Percentiles rank a stretch among this genome's conserved stretches.
phyloP scores from a whole-genome alignment of 148 eudicot genomes.

The Persicaria maculosa region DNA sequence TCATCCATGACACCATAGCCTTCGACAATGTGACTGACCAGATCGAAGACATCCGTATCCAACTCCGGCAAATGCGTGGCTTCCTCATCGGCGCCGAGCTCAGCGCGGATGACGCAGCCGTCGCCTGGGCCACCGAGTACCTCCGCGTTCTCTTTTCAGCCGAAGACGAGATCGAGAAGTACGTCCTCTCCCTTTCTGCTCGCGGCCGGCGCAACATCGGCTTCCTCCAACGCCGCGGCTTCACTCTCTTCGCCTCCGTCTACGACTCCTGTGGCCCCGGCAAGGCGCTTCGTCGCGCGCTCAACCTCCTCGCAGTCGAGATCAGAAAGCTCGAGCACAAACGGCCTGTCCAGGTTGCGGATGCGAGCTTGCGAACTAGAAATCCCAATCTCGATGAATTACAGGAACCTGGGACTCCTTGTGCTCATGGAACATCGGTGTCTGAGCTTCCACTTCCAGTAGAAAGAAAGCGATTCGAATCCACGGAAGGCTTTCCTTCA shows the following conservation, averaged over 20 bases:
- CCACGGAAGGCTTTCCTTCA: background rate
- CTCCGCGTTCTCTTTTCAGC: constrained; percentile 17
- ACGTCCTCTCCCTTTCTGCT: constrained; percentile 18
- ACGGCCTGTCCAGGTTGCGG: background rate
- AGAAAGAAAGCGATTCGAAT: background rate
- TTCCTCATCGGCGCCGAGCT: constrained; percentile 20
- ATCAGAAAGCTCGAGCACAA: background rate
- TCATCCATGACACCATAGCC: constrained; percentile 16
- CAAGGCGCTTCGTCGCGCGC: constrained; percentile 2
- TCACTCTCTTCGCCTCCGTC: constrained; percentile 11
- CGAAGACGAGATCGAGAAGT: constrained; percentile 25
- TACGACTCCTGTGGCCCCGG: constrained; percentile 12
- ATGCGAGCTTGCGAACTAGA: constrained; percentile 3
- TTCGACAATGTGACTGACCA: constrained; percentile 17
- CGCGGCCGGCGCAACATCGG: constrained; percentile 15
- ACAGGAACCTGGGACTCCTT: background rate
- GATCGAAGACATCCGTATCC: constrained; percentile 18
- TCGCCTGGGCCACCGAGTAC: constrained; percentile 11
- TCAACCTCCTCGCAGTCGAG: background rate
- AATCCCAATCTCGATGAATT: background rate
- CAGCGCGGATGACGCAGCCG: background rate
- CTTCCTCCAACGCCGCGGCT: constrained; percentile 16
- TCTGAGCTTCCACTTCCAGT: background rate
- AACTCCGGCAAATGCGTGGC: constrained; percentile 17
- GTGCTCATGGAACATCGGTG: background rate